A percentile compares a stretch with the other conserved stretches of the same genome.
Evolutionary conservation across 2,329 filamentous ascomycete species (phyloP).

Genomic region (Cladosporium sp.): DNA sequence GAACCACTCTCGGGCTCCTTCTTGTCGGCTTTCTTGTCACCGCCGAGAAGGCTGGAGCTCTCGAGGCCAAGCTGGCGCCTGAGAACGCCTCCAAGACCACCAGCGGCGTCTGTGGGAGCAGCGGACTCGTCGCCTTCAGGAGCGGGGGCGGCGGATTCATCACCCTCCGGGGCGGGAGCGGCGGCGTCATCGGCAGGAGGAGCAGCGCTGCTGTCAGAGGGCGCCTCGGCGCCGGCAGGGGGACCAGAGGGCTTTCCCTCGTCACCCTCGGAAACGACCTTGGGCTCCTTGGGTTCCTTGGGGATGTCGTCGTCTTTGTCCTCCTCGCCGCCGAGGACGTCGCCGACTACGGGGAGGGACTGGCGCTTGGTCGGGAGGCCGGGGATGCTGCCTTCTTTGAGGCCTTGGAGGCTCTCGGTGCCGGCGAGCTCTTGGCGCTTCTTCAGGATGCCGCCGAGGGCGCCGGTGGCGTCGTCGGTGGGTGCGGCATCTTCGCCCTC

Average conservation of each 20-base stretch:
- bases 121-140: neutral
- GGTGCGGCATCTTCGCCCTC: neutral
- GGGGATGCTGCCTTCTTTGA: neutral
- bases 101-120: neutral
- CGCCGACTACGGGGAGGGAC: neutral
- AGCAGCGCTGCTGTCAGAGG: neutral
- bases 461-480: neutral
- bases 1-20: neutral
- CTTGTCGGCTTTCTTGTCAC: neutral
- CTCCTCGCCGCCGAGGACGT: neutral
- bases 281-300: conserved; percentile 7
- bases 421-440: too few species aligned
- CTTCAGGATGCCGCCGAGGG: neutral
- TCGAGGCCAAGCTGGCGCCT: neutral
- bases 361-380: neutral
- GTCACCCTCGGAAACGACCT: neutral
- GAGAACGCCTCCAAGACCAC: neutral
- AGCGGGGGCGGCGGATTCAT: too few species aligned
- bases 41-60: neutral
- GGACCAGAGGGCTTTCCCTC: neutral
- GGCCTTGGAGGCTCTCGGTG: too few species aligned
- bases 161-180: neutral
- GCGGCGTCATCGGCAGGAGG: too few species aligned
- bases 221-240: neutral
- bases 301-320: neutral